Percentiles rank a stretch among this genome's conserved stretches.
Conservation (phyloP, 495 filamentous ascomycete species). For the Amorphotheca resinae region DNA sequence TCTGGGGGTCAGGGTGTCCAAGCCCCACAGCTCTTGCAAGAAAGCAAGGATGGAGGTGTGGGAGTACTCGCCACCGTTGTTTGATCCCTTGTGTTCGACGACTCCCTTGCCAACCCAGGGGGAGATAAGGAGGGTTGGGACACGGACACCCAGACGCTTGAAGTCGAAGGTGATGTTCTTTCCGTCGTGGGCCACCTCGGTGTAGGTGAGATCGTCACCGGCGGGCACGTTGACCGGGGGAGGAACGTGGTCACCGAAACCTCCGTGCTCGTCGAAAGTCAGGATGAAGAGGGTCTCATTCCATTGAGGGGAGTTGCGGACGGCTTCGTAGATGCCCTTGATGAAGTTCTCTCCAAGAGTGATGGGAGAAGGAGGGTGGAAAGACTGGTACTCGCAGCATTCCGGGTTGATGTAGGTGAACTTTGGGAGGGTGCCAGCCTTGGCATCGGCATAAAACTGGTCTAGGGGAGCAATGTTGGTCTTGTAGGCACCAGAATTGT, state of each 20-base stretch:
- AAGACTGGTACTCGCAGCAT: slow-evolving; percentile 38
- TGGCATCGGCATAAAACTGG: slow-evolving; percentile 34
- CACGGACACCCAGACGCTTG: slow-evolving; percentile 34
- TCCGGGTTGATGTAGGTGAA: slow-evolving; percentile 40
- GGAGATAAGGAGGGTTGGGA: slow-evolving; percentile 38
- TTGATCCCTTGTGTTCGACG: slow-evolving; percentile 35
- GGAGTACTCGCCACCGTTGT: slow-evolving; percentile 30
- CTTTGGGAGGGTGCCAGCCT: slow-evolving; percentile 31
- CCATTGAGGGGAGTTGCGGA: slow-evolving; percentile 35
- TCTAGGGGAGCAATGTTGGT: slow-evolving; percentile 25
- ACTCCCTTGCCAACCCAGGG: slow-evolving; percentile 32
- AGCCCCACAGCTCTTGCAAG: slow-evolving; percentile 30
- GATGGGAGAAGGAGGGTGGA: slow-evolving; percentile 35
- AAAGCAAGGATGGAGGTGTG: slow-evolving; percentile 32
- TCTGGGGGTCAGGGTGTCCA: slow-evolving; percentile 31
- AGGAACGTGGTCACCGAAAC: slow-evolving; percentile 39
- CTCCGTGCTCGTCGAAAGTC: slow-evolving; percentile 39
- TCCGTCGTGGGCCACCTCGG: slow-evolving; percentile 29
- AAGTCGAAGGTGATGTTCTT: slow-evolving; percentile 33
- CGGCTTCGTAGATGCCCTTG: slow-evolving; percentile 37
- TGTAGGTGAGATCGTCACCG: slow-evolving; percentile 32
- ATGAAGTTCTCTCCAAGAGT: slow-evolving; percentile 35
- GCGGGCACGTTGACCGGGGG: slow-evolving; percentile 28
- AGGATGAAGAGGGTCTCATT: slow-evolving; percentile 34
- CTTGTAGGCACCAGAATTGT: slow-evolving; percentile 11